These are phyloP conservation scores for Guyanaporus albipodus DNA, from an alignment of 768 basidiomycete genomes.

Conservation along the genomic window DNA sequence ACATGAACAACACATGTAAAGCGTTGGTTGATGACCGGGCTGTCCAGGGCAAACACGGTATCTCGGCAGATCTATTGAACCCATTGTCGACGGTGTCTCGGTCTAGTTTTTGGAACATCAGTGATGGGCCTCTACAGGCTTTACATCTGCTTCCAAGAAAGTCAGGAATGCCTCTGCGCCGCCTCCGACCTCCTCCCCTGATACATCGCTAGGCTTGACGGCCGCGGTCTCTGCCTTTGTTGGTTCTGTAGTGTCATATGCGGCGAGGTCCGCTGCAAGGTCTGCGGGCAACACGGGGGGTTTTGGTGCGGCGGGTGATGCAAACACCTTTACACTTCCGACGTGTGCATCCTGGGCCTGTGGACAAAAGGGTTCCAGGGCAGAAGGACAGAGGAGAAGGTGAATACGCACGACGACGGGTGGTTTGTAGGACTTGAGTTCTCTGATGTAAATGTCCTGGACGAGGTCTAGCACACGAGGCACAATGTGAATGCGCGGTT, in stretches of 20 bases:
- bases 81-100: background rate
- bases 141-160: slow-evolving; percentile 79
- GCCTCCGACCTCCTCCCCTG: slow-evolving; percentile 22
- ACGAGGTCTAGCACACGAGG: slow-evolving; percentile 63
- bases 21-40: too few species aligned
- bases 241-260: slow-evolving; percentile 84
- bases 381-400: background rate
- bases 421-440: slow-evolving; percentile 89
- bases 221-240: slow-evolving; percentile 42
- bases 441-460: slow-evolving; percentile 87
- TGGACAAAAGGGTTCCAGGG: background rate
- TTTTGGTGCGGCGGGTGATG: slow-evolving; percentile 68
- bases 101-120: slow-evolving; percentile 26
- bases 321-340: slow-evolving; percentile 79
- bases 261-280: slow-evolving; percentile 82
- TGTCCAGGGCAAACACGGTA: background rate
- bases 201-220: slow-evolving; percentile 24
- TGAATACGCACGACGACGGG: slow-evolving; percentile 55
- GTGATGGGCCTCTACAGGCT: slow-evolving; percentile 59
- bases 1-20: too few species aligned
- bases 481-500: slow-evolving; percentile 2
- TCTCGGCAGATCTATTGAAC: slow-evolving; percentile 16
- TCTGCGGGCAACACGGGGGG: slow-evolving; percentile 74
- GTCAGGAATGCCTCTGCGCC: slow-evolving; percentile 75
- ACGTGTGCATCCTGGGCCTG: slow-evolving; percentile 91